These are phyloP conservation scores for Trifolium dubium DNA, from an alignment of 306 rosid species.

Conservation along the genomic window DNA sequence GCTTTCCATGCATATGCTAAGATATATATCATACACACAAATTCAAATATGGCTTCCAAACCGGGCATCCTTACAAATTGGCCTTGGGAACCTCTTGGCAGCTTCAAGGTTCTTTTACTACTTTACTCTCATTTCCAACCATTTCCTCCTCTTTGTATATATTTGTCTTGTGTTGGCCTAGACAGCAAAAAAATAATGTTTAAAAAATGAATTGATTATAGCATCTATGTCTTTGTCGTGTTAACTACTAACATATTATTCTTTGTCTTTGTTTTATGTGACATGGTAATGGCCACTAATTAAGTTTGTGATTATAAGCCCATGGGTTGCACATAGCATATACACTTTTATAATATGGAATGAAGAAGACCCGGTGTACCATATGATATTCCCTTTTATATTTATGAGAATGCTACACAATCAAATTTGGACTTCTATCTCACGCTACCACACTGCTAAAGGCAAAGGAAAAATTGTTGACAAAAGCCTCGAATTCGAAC, in stretches of 20 bases:
- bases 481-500: constrained; percentile 60
- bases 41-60: constrained; percentile 57
- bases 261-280: not conserved
- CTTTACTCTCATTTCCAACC: no score
- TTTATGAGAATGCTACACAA: constrained; percentile 57
- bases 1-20: not conserved
- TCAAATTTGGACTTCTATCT: constrained; percentile 64
- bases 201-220: no score
- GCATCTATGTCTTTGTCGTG: no score
- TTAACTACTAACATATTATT: not conserved
- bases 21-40: not conserved
- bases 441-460: constrained; percentile 58
- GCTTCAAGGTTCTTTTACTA: constrained; percentile 51
- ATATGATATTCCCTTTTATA: constrained; percentile 50
- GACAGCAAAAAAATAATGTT: no score
- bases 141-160: no score
- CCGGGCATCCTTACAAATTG: constrained; percentile 67
- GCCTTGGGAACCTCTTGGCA: constrained; percentile 69
- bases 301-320: constrained; percentile 50
- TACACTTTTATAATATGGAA: constrained; percentile 37
- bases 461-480: constrained; percentile 57
- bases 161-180: no score
- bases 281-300: not conserved
- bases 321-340: constrained; percentile 57
- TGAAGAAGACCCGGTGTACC: constrained; percentile 37